Percentiles rank a stretch among this genome's conserved stretches.
Evolutionary conservation across 2,329 filamentous ascomycete species (phyloP).

Genomic region (Verticillium dahliae): DNA sequence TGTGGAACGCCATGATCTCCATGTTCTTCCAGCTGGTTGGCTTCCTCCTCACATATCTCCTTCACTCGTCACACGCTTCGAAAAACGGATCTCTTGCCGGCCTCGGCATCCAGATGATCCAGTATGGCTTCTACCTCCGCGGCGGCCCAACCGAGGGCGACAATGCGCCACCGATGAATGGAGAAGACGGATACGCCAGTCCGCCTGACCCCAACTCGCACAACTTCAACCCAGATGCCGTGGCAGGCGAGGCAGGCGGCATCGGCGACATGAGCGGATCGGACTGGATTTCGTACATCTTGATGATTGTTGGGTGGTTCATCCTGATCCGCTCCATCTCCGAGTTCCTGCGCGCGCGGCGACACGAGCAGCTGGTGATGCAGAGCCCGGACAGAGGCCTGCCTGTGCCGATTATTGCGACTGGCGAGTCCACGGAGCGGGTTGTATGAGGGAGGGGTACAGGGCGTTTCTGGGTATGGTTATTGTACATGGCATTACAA

Average conservation of each 20-base stretch:
- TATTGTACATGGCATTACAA: neutral
- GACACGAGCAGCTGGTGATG: constrained; percentile 87
- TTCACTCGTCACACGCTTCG: constrained; percentile 95
- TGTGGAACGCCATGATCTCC: constrained; percentile 94
- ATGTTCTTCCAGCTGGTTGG: constrained; percentile 96
- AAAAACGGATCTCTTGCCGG: constrained; percentile 96
- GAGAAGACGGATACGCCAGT: constrained; percentile 54
- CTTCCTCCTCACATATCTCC: constrained; percentile 93
- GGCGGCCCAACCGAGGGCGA: constrained; percentile 38
- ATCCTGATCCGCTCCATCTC: constrained; percentile 90
- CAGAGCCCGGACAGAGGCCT: constrained; percentile 89
- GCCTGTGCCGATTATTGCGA: constrained; percentile 77
- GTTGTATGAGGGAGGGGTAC: constrained; percentile 49
- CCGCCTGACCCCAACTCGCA: constrained; percentile 87
- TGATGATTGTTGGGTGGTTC: constrained; percentile 99
- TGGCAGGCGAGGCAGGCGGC: constrained; percentile 39
- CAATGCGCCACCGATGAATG: constrained; percentile 35
- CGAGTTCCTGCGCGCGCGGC: constrained; percentile 79
- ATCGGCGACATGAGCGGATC: constrained; percentile 58
- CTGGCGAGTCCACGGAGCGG: constrained; percentile 72
- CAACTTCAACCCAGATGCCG: constrained; percentile 71
- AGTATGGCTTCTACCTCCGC: constrained; percentile 97
- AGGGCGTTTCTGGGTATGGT: neutral
- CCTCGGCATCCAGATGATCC: constrained; percentile 88
- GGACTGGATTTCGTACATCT: constrained; percentile 84